phyloP scores from a whole-genome alignment of 495 filamentous ascomycete genomes.

The Daldinia vernicosa region DNA sequence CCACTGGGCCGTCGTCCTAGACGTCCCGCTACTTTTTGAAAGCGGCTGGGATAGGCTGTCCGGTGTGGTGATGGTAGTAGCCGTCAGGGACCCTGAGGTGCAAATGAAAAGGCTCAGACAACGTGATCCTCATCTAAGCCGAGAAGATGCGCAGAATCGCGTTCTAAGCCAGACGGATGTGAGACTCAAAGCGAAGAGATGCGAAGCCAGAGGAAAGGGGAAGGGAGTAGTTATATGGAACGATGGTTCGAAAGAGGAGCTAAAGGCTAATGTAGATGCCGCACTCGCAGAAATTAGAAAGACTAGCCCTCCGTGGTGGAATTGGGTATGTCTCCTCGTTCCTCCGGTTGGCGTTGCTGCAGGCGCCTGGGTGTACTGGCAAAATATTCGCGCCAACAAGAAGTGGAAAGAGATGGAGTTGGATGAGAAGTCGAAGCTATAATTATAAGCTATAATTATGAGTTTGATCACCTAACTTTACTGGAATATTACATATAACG shows the following conservation, averaged over 20 bases:
- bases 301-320: constrained; percentile 82
- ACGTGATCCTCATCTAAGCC: constrained; percentile 75
- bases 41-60: constrained; percentile 79
- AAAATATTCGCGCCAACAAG: constrained; percentile 71
- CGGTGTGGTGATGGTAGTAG: constrained; percentile 85
- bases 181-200: constrained; percentile 77
- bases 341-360: constrained; percentile 75
- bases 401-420: constrained; percentile 73
- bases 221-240: constrained; percentile 86
- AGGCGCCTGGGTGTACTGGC: constrained; percentile 71
- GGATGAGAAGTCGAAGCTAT: constrained; percentile 76
- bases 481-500: too few species aligned
- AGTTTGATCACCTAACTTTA: too few species aligned
- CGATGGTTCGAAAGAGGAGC: constrained; percentile 73
- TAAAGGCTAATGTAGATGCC: constrained; percentile 68
- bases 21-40: constrained; percentile 93
- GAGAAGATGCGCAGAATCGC: constrained; percentile 82
- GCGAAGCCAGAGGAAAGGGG: constrained; percentile 66
- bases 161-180: constrained; percentile 87
- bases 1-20: constrained; percentile 87
- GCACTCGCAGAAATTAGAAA: constrained; percentile 69
- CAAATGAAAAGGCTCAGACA: constrained; percentile 81
- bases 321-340: constrained; percentile 71
- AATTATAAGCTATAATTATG: constrained; percentile 62
- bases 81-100: constrained; percentile 72